phyloP scores from a whole-genome alignment of 345 rosid species.

The Citrus unshiu region DNA sequence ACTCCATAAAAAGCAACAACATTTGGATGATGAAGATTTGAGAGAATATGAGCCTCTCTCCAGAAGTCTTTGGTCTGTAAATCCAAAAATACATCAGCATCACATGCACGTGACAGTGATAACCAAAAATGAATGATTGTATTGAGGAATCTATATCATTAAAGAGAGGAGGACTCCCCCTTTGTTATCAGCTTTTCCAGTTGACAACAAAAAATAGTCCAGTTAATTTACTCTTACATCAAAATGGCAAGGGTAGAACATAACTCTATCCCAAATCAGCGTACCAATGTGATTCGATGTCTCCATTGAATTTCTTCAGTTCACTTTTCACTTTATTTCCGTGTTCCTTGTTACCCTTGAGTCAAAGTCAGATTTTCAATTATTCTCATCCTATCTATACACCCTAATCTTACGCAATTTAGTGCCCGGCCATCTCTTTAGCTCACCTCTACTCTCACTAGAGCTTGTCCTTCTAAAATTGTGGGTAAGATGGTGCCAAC shows the following conservation, averaged over 20 bases:
- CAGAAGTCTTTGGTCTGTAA: slow-evolving; percentile 62
- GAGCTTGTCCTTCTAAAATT: neutral
- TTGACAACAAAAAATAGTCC: neutral
- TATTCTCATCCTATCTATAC: neutral
- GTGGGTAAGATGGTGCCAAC: neutral
- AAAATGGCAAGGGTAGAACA: neutral
- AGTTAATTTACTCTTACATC: neutral
- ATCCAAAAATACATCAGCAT: slow-evolving; percentile 14
- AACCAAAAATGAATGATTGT: neutral
- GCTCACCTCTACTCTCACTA: neutral
- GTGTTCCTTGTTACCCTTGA: neutral
- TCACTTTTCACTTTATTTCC: neutral
- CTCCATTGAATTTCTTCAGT: neutral
- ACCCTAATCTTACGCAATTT: neutral
- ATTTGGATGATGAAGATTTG: slow-evolving; percentile 75
- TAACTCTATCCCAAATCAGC: neutral
- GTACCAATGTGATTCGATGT: neutral
- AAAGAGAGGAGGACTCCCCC: neutral
- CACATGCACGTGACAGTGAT: neutral
- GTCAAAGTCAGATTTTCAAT: neutral
- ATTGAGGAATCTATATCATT: neutral
- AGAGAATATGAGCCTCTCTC: slow-evolving; percentile 78
- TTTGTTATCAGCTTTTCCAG: neutral
- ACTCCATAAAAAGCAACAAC: slow-evolving; percentile 76
- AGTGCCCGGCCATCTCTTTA: neutral